These are phyloP conservation scores for Saccharomycopsis capsularis DNA, from an alignment of 805 yeast species.

Conservation along the genomic window DNA sequence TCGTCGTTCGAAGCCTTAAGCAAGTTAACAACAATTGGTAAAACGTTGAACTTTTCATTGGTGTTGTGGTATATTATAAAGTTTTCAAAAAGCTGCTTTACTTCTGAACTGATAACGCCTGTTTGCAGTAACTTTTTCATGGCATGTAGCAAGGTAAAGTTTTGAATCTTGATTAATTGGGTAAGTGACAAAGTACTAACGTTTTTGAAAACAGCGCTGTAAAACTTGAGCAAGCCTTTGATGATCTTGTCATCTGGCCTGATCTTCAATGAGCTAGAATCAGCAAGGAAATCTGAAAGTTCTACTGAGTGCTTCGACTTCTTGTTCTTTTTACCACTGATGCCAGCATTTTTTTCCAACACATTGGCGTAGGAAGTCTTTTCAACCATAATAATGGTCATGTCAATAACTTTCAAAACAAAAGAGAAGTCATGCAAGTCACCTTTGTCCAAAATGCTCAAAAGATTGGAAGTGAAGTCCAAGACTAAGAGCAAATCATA, in stretches of 20 bases:
- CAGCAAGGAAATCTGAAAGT: slow-evolving; percentile 61
- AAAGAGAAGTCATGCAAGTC: slow-evolving; percentile 43
- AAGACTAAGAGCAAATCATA: slow-evolving; percentile 25
- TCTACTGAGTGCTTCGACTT: slow-evolving; percentile 42
- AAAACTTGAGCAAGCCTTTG: slow-evolving; percentile 36
- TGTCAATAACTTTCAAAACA: slow-evolving; percentile 51
- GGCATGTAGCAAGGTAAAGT: slow-evolving; percentile 36
- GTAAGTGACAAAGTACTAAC: slow-evolving; percentile 50
- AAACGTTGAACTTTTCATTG: slow-evolving; percentile 50
- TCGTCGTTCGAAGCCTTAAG: slow-evolving; percentile 38
- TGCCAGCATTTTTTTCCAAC: slow-evolving; percentile 20
- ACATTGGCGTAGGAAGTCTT: slow-evolving; percentile 21
- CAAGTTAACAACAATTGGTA: slow-evolving; percentile 61
- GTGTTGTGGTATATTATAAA: slow-evolving; percentile 64
- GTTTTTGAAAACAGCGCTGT: slow-evolving; percentile 40
- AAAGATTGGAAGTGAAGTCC: slow-evolving; percentile 22
- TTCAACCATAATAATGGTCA: slow-evolving; percentile 34
- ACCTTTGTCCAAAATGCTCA: slow-evolving; percentile 30
- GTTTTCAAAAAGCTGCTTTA: slow-evolving; percentile 37
- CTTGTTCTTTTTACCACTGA: slow-evolving; percentile 26
- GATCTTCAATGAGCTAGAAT: slow-evolving; percentile 35
- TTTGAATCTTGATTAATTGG: slow-evolving; percentile 52
- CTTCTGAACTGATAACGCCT: slow-evolving; percentile 23
- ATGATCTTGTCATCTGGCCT: slow-evolving; percentile 18
- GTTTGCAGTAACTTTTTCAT: slow-evolving; percentile 24